Evolutionary conservation across 2,329 filamentous ascomycete genomes (phyloP), one percentile per base, ranked within the genome.

Genomic region (Ophiostoma tasmaniense): DNA sequence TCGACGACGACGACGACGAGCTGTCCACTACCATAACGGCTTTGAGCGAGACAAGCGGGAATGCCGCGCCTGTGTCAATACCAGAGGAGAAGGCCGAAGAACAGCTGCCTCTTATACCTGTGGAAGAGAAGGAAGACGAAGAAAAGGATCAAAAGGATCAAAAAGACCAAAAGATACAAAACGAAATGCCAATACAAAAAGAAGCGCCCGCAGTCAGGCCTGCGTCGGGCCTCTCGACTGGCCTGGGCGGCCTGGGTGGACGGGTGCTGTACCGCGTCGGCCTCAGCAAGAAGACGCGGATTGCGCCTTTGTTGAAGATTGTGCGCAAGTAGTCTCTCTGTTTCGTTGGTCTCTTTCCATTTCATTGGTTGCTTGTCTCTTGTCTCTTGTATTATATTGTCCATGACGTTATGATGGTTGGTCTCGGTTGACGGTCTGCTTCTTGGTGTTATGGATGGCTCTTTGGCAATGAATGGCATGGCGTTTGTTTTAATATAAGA

Each of bases 261-360:
- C 83, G 81, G 71, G 81, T 81, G 20, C 71, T 79, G 20, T 83
- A 82, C 71, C 79, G 83, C 20, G 82, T 85, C 68, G 83, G 83
- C 2, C 75, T 85, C 72, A 85, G 83, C 76, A 84, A 80, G 74
- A 78, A 75, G 73, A 79, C 79, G 22, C 78, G 81, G 69, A 84
- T 85, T 70, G 81, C 83, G 45, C 82, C 83, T 35, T 74, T 85
- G 67, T 76, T 85, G 33, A 85, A 85, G 75, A 79, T 78, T 28
- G 72, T 85, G 67, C 80, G 78, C 68, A 84, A 84, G 35, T 73
- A 64, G 3, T 10, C 30, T 28, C 7, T 42, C 2, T 2, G 22
- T 17, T 28, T n/a, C 28, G 1, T 8, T 8, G 25, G 11, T 22
- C 5, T 37, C 1, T 65, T 13, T 35, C 17, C 14, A 39, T 39